These are phyloP conservation scores for Triticum urartu DNA, from an alignment of 176 grass and related monocot species.

Conservation along the genomic window DNA sequence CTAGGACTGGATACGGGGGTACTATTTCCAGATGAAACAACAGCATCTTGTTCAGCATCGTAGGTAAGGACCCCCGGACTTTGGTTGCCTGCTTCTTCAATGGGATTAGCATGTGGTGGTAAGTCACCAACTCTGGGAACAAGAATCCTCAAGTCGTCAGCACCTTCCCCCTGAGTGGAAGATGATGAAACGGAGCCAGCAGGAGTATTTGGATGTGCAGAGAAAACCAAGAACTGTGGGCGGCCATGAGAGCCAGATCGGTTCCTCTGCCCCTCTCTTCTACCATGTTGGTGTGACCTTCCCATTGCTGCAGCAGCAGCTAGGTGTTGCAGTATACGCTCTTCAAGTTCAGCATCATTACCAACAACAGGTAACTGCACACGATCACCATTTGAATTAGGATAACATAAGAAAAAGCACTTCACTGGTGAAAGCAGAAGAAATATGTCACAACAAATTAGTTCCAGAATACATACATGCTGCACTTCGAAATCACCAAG, in stretches of 20 bases:
- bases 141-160: conserved; percentile 37
- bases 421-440: not conserved
- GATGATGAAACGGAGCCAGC: conserved; percentile 39
- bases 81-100: conserved; percentile 37
- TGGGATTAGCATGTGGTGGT: conserved; percentile 29
- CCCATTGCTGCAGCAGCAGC: conserved; percentile 69
- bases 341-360: conserved; percentile 80
- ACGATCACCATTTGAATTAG: conserved; percentile 17
- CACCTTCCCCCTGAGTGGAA: conserved; percentile 35
- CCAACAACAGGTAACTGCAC: conserved; percentile 62
- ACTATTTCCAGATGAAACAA: conserved; percentile 47
- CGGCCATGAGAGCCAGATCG: conserved; percentile 49
- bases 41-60: conserved; percentile 54
- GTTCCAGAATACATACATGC: conserved; percentile 56
- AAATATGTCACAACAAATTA: not conserved
- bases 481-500: conserved; percentile 82
- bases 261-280: conserved; percentile 68
- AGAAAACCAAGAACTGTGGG: conserved; percentile 61
- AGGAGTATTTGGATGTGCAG: conserved; percentile 42
- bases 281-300: conserved; percentile 60
- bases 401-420: not conserved
- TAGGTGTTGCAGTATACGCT: conserved; percentile 84
- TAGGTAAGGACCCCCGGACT: conserved; percentile 38
- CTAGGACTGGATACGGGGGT: conserved; percentile 52
- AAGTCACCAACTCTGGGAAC: conserved; percentile 34